Conservation (phyloP, 257 asterid genomes). For the Thymus quinquecostatus region DNA sequence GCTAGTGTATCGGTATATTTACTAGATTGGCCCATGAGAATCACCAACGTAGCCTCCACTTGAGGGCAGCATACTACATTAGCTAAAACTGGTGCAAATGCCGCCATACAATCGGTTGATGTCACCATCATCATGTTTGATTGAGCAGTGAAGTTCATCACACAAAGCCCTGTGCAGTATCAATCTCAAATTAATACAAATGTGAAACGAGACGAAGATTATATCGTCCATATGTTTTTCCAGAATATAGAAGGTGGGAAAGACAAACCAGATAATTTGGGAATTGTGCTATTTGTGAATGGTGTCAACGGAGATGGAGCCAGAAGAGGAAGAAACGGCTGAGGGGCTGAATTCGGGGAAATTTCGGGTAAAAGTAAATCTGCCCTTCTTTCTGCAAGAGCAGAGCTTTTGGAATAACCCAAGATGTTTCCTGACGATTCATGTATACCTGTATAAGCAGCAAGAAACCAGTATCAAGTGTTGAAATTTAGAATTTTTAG, state of each 20-base stretch:
- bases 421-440: conserved; percentile 39
- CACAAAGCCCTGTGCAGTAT: conserved; percentile 60
- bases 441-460: conserved; percentile 54
- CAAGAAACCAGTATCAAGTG: conserved; percentile 21
- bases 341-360: conserved; percentile 71
- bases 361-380: conserved; percentile 64
- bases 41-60: conserved; percentile 79
- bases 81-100: conserved; percentile 88
- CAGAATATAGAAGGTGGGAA: conserved; percentile 1
- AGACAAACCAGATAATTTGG: conserved; percentile 86
- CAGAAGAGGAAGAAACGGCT: conserved; percentile 82
- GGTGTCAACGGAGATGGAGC: conserved; percentile 98
- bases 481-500: conserved; percentile 16
- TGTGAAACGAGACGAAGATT: neutral
- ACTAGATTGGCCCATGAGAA: conserved; percentile 86
- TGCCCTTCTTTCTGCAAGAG: conserved; percentile 41
- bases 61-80: conserved; percentile 98
- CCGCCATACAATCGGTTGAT: conserved; percentile 85
- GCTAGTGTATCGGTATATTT: conserved; percentile 67
- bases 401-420: conserved; percentile 41
- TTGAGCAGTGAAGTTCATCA: conserved; percentile 68
- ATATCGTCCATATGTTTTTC: conserved; percentile 13
- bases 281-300: conserved; percentile 80
- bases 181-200: conserved; percentile 10
- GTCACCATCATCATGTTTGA: conserved; percentile 71